A percentile compares a stretch with the other conserved stretches of the same genome.
Evolutionary conservation across 805 yeast genomes (phyloP).

Genomic region (Metschnikowia proteae): DNA sequence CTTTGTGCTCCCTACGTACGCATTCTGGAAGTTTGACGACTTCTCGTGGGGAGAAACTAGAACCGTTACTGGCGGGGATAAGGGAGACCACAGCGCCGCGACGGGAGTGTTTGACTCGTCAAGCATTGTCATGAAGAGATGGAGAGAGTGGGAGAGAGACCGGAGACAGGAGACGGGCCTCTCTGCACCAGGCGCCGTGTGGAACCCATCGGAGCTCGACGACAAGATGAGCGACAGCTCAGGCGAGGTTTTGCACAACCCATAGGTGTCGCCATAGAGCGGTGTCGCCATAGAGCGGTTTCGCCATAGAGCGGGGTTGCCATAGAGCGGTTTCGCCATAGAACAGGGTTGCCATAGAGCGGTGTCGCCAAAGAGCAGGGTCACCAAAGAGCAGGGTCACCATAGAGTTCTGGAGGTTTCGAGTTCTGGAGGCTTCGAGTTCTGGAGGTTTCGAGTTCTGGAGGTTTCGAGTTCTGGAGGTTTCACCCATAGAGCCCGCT

Average conservation of each 20-base stretch:
- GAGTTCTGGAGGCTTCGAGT: too few relatives aligned
- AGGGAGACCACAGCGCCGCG: conserved; percentile 60
- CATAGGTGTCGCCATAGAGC: neutral
- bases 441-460: neutral
- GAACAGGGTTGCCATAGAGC: too few relatives aligned
- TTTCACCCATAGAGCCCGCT: neutral
- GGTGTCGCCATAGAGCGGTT: too few relatives aligned
- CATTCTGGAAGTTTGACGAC: conserved; percentile 94
- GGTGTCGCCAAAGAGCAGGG: too few relatives aligned
- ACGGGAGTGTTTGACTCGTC: conserved; percentile 92
- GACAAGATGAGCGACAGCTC: conserved; percentile 3
- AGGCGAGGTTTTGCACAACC: neutral
- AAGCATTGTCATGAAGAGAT: conserved; percentile 81
- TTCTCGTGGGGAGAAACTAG: conserved; percentile 96
- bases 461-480: neutral
- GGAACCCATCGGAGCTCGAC: conserved; percentile 39
- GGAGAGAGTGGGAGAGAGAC: conserved; percentile 90
- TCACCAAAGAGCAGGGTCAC: too few relatives aligned
- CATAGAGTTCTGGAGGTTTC: too few relatives aligned
- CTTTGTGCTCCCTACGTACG: conserved; percentile 77
- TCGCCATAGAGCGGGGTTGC: too few relatives aligned
- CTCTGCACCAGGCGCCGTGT: conserved; percentile 39
- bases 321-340: too few relatives aligned
- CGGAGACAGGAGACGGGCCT: conserved; percentile 34
- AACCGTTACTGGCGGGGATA: conserved; percentile 65